Evolutionary conservation across 768 basidiomycete genomes (phyloP).

Genomic region (Suillus alpinus): DNA sequence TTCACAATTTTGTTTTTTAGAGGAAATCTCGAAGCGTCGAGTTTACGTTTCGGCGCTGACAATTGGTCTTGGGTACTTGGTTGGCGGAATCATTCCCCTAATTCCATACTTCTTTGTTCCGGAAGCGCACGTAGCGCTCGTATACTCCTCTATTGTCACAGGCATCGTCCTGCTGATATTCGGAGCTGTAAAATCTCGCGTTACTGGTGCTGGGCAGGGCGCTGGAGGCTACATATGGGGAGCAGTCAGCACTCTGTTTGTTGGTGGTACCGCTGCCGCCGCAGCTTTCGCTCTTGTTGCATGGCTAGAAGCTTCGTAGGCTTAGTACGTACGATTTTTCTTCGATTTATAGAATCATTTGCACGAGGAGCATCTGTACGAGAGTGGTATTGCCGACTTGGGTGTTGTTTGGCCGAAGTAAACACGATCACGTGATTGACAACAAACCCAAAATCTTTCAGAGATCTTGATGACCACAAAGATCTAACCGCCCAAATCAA

Average conservation of each 20-base stretch:
- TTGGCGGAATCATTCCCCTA: constrained; percentile 92
- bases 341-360: too few relatives aligned
- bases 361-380: too few relatives aligned
- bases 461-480: constrained; percentile 1
- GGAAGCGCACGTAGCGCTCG: constrained; percentile 61
- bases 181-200: constrained; percentile 79
- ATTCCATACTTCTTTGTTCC: constrained; percentile 90
- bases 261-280: constrained; percentile 86
- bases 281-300: constrained; percentile 65
- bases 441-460: background rate
- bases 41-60: constrained; percentile 91
- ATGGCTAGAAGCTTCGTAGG: constrained; percentile 35
- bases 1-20: constrained; percentile 34
- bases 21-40: constrained; percentile 84
- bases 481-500: background rate
- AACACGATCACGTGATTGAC: background rate
- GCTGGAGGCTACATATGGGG: constrained; percentile 73
- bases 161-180: constrained; percentile 81
- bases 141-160: constrained; percentile 73
- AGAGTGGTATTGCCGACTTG: too few relatives aligned
- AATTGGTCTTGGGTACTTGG: constrained; percentile 90
- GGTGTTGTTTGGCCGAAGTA: background rate
- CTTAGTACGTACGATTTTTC: background rate
- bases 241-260: constrained; percentile 76
- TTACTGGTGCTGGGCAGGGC: constrained; percentile 69